phyloP scores from a whole-genome alignment of 1,284 basidiomycete genomes.

The Kalmanozyma brasiliensis region DNA sequence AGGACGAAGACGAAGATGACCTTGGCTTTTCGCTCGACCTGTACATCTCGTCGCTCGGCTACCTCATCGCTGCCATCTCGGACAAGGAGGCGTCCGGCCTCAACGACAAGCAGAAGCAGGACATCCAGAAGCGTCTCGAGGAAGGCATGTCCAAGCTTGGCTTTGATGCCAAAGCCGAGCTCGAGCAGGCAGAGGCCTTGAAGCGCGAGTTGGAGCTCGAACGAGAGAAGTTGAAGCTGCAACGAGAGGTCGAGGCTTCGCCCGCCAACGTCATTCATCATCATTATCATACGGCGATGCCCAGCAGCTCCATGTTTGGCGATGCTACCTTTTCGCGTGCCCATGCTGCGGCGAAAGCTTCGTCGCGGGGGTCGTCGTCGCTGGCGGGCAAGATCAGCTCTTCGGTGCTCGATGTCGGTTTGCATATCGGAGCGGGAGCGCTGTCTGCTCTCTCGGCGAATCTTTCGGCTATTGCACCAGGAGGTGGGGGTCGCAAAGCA shows the following conservation, averaged over 20 bases:
- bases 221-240: conserved; percentile 19
- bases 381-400: conserved; percentile 41
- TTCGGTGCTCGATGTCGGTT: conserved; percentile 34
- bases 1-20: conserved; percentile 31
- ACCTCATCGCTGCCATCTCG: conserved; percentile 52
- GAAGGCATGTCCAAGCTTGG: conserved; percentile 47
- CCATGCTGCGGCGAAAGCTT: conserved; percentile 36
- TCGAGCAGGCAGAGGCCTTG: conserved; percentile 29
- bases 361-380: conserved; percentile 1
- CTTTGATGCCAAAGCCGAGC: conserved; percentile 39
- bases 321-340: conserved; percentile 26
- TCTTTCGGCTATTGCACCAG: conserved; percentile 36
- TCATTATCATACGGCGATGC: conserved; percentile 34
- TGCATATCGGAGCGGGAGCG: conserved; percentile 45
- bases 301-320: conserved; percentile 5
- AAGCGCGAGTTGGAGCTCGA: conserved; percentile 40
- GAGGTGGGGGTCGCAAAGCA: background rate
- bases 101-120: conserved; percentile 34
- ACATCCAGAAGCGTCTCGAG: conserved; percentile 37
- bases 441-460: conserved; percentile 36
- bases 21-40: conserved; percentile 51
- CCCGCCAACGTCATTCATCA: conserved; percentile 35
- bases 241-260: conserved; percentile 8
- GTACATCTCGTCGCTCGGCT: conserved; percentile 52
- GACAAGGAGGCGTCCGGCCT: conserved; percentile 40